These are phyloP conservation scores for Gnaphalium uliginosum DNA, from an alignment of 129 eudicot species.

Conservation along the genomic window DNA sequence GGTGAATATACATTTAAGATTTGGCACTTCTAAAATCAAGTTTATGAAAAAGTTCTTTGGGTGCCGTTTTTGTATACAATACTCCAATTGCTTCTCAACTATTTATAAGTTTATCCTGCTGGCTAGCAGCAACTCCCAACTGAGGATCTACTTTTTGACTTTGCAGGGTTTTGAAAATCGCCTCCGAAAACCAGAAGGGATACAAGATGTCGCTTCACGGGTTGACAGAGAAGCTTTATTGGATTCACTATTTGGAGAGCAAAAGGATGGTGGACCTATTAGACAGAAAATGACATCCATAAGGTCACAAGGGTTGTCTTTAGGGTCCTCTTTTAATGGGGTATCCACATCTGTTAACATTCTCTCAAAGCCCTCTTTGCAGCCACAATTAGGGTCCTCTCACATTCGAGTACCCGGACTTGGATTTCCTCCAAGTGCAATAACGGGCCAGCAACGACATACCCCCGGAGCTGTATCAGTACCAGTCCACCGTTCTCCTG, in stretches of 20 bases:
- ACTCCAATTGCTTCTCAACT: neutral
- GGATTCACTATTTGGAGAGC: conserved; percentile 47
- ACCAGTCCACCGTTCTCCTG: neutral
- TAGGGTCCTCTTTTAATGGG: conserved; percentile 31
- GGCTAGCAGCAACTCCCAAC: conserved; percentile 5
- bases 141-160: conserved; percentile 24
- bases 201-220: conserved; percentile 35
- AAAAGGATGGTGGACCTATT: conserved; percentile 34
- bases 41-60: neutral
- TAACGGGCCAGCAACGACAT: neutral
- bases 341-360: conserved; percentile 36
- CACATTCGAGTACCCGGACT: conserved; percentile 27
- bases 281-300: conserved; percentile 40
- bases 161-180: conserved; percentile 55
- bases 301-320: conserved; percentile 40
- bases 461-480: neutral
- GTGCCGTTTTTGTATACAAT: neutral
- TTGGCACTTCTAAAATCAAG: neutral
- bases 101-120: neutral
- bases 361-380: conserved; percentile 39
- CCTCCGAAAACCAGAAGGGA: conserved; percentile 38
- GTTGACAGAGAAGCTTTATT: conserved; percentile 52
- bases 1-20: too few species aligned
- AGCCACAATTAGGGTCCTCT: conserved; percentile 36
- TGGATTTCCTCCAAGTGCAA: conserved; percentile 34